A percentile compares a stretch with the other conserved stretches of the same genome.
phyloP scores from a whole-genome alignment of 108 stramenopile genomes.

The Skeletonema menzelii region DNA sequence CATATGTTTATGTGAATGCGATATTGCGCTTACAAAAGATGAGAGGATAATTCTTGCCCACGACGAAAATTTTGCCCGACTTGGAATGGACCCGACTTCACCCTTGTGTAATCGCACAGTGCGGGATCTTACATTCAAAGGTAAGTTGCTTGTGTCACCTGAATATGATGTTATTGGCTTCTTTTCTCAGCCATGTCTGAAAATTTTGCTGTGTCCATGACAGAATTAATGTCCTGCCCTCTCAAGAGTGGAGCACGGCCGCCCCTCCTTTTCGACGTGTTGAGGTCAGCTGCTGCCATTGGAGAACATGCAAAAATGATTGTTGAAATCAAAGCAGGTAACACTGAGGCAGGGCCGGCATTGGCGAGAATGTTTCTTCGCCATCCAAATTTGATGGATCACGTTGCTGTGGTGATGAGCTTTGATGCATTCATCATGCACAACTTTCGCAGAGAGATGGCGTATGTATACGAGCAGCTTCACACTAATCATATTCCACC shows the following conservation, averaged over 20 bases:
- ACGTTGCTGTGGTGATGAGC: constrained; percentile 51
- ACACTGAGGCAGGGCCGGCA: constrained; percentile 32
- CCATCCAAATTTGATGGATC: constrained; percentile 52
- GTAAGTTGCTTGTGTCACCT: background rate
- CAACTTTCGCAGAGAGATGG: constrained; percentile 45
- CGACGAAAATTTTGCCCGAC: constrained; percentile 49
- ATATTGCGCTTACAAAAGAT: constrained; percentile 47
- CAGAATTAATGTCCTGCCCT: constrained; percentile 44
- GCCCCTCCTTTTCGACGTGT: constrained; percentile 49
- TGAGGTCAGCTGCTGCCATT: constrained; percentile 41
- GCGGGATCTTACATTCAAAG: constrained; percentile 39
- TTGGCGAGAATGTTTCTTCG: constrained; percentile 42
- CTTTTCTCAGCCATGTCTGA: background rate
- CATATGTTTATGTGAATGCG: constrained; percentile 41
- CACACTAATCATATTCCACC: background rate
- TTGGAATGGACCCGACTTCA: constrained; percentile 45
- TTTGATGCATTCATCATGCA: constrained; percentile 56
- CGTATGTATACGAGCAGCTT: constrained; percentile 35
- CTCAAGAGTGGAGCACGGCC: constrained; percentile 49
- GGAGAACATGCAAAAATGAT: constrained; percentile 47
- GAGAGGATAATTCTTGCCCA: constrained; percentile 49
- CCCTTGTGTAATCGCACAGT: constrained; percentile 44
- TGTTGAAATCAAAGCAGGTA: constrained; percentile 52
- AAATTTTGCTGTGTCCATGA: background rate
- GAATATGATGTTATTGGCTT: background rate